Percentiles rank a stretch among this genome's conserved stretches.
phyloP scores from a whole-genome alignment of 257 asterid genomes.

The Solanum paucissectum region DNA sequence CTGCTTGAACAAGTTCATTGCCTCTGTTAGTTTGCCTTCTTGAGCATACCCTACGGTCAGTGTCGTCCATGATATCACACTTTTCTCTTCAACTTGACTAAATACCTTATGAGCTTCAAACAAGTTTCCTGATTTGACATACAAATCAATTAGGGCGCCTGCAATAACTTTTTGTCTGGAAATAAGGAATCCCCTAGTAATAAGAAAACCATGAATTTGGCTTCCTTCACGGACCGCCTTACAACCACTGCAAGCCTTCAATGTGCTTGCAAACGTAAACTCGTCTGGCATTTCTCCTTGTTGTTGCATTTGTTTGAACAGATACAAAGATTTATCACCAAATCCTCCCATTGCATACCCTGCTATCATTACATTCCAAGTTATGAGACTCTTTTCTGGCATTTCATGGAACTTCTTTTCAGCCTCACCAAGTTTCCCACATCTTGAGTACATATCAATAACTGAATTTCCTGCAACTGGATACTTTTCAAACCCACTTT shows the following conservation, averaged over 20 bases:
- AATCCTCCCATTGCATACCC: conserved; percentile 30
- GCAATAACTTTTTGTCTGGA: conserved; percentile 26
- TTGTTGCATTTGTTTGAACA: conserved; percentile 35
- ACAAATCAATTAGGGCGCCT: conserved; percentile 51
- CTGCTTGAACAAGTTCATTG: conserved; percentile 41
- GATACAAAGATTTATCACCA: conserved; percentile 25
- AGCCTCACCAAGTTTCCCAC: conserved; percentile 38
- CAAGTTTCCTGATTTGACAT: conserved; percentile 37
- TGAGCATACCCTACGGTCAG: conserved; percentile 42
- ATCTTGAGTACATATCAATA: conserved; percentile 50
- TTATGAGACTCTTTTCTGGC: conserved; percentile 29
- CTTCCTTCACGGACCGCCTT: conserved; percentile 46
- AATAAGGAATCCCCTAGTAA: conserved; percentile 29
- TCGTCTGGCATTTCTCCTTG: conserved; percentile 44
- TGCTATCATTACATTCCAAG: conserved; percentile 56
- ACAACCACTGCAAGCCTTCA: conserved; percentile 46
- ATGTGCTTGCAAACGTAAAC: conserved; percentile 44
- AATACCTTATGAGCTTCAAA: conserved; percentile 32
- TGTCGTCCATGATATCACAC: conserved; percentile 39
- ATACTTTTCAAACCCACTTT: conserved; percentile 39
- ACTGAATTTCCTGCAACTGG: conserved; percentile 48
- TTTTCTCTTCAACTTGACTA: conserved; percentile 22
- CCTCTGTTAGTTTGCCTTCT: conserved; percentile 23
- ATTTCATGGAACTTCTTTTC: conserved; percentile 29
- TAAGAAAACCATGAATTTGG: conserved; percentile 45